phyloP scores from a whole-genome alignment of 345 rosid species.

The Salix arbutifolia region DNA sequence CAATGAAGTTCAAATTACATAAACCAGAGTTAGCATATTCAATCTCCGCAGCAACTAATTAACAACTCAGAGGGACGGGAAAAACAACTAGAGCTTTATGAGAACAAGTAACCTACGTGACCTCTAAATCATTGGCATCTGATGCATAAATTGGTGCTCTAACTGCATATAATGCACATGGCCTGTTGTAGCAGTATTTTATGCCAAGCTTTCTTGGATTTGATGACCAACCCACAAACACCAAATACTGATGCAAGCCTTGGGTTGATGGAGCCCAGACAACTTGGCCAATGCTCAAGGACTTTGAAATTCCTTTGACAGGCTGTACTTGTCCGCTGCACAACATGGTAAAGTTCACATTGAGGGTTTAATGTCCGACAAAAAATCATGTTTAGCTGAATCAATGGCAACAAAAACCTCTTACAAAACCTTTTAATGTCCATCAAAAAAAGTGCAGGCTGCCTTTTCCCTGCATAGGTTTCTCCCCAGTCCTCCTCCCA shows the following conservation, averaged over 20 bases:
- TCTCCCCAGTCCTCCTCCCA: slow-evolving; percentile 99
- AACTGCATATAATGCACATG: slow-evolving; percentile 67
- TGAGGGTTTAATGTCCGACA: slow-evolving; percentile 2
- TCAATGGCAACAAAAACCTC: slow-evolving; percentile 5
- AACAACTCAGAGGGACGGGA: neutral
- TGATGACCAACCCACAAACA: slow-evolving; percentile 86
- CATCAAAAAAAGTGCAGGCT: slow-evolving; percentile 68
- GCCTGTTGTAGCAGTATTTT: slow-evolving; percentile 78
- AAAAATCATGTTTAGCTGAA: neutral
- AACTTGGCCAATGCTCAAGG: slow-evolving; percentile 83
- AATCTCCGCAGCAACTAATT: slow-evolving; percentile 4
- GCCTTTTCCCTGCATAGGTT: slow-evolving; percentile 82
- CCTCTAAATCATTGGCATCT: slow-evolving; percentile 31
- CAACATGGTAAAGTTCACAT: slow-evolving; percentile 6
- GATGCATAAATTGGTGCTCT: slow-evolving; percentile 32
- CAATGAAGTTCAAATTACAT: neutral
- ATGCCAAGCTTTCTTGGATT: slow-evolving; percentile 81
- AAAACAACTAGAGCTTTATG: slow-evolving; percentile 1
- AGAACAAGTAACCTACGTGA: slow-evolving; percentile 46
- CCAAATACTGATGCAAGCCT: slow-evolving; percentile 49
- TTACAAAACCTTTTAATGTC: slow-evolving; percentile 48
- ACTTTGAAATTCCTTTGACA: slow-evolving; percentile 62
- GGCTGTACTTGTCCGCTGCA: slow-evolving; percentile 69
- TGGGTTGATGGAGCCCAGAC: slow-evolving; percentile 71
- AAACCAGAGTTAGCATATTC: neutral